Base-by-base conservation (phyloP, 139 green algal species). In the Volvox reticuliferus region DNA sequence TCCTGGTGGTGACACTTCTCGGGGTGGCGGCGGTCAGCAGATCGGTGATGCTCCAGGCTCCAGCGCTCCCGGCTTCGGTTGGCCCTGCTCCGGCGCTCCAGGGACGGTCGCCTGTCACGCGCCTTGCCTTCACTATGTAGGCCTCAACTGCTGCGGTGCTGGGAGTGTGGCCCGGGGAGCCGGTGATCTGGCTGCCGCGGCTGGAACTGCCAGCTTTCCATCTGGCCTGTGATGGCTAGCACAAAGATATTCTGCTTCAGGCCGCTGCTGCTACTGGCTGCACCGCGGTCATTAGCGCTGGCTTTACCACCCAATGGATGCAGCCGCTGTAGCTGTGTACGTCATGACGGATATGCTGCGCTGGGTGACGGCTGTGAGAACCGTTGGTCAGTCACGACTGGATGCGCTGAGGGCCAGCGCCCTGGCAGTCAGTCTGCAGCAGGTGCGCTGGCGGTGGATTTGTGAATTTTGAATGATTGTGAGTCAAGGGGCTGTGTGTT, bases 181-280 rank as follows among this genome's bases (percentile, higher is more conserved):
- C n/a, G n/a, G n/a, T n/a, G n/a, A n/a, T n/a, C n/a, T n/a, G n/a
- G n/a, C n/a, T n/a, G n/a, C n/a, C n/a, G 83, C 36, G 97, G 89
- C 33, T 97, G 91, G 80, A 97, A 98, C 92, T 98, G 95, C 18
- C 89, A 77, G 76, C 86, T 89, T 89, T 98, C 95, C 91, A 98
- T 93, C 18, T 89, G 44, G 26, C 93, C 95, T 26, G 87, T 69
- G 30, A 88, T 94, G 35, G 92, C 91, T 0, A 91, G 93, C 36
- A 95, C 88, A 36, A 89, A 50, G 62, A 94, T 81, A 32, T 91
- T 85, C 65, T 94, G 75, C 68, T 92, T 73, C n/a, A 87, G 33
- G 61, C 82, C 86, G 0, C 55, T 87, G 79, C 20, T 55, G 30
- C 65, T 55, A 32, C 22, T 3, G 33, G 24, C 63, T 65, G 68